Percentiles rank a stretch among this genome's conserved stretches.
Evolutionary conservation across 2,329 filamentous ascomycete species (phyloP).

Genomic region (Aspergillus udagawae): DNA sequence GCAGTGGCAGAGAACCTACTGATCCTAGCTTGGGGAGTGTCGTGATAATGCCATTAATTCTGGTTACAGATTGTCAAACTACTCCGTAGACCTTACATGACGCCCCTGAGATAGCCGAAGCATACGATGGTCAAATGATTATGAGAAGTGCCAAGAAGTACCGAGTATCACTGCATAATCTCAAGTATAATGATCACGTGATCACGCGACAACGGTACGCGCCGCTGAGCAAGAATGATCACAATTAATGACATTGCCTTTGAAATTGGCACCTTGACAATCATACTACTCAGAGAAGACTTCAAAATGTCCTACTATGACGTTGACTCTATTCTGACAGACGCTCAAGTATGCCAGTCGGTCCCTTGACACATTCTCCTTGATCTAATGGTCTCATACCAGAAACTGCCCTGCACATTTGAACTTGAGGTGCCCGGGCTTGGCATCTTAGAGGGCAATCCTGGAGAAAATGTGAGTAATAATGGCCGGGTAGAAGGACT

Average conservation of each 20-base stretch:
- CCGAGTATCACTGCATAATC: not conserved
- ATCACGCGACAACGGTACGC: not conserved
- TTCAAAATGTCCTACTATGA: constrained; percentile 44
- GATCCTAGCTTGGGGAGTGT: no score
- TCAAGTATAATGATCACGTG: not conserved
- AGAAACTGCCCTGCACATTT: constrained; percentile 97
- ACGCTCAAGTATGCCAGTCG: constrained; percentile 36
- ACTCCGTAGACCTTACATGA: no score
- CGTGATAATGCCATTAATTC: no score
- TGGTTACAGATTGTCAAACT: no score
- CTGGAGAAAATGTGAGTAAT: constrained; percentile 52
- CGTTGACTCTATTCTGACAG: constrained; percentile 45
- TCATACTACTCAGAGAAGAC: not conserved
- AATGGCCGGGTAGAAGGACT: not conserved
- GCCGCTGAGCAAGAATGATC: not conserved
- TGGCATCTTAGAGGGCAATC: constrained; percentile 83
- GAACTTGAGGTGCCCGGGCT: constrained; percentile 83
- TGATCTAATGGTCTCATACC: not conserved
- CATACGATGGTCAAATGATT: no score
- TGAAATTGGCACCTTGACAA: not conserved
- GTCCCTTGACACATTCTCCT: not conserved
- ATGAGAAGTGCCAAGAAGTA: no score
- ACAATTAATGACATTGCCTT: not conserved
- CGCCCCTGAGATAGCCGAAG: no score
- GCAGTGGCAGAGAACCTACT: no score